Evolutionary conservation across 2,329 filamentous ascomycete species (phyloP), one percentile per base, ranked within the genome.

Genomic region (Colletotrichum karsti): DNA sequence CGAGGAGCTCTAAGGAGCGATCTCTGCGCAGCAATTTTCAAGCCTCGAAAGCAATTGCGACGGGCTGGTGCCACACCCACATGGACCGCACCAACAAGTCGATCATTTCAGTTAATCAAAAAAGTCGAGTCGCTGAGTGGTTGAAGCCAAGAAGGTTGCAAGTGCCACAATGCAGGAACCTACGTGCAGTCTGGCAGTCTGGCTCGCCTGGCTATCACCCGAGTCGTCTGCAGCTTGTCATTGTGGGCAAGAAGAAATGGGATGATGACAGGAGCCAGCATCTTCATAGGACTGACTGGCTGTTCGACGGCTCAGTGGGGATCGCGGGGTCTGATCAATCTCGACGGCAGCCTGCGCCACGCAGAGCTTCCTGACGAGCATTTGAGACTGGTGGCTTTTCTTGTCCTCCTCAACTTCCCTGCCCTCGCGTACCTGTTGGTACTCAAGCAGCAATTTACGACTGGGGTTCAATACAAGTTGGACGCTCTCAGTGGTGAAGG

Each of bases 291-390:
- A 55, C 63, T 50, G 56, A n/a, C n/a, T n/a, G n/a, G n/a, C n/a
- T n/a, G n/a, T 46, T 61, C 48, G 18, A 48, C 46, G 39, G 30
- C 46, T 54, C 24, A 37, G 56, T 66, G 56, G 58, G 42, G 64
- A 63, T 56, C 58, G 58, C 63, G 64, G 64, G 41, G 59, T 63
- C 53, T 57, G 51, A n/a, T 62, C 48, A 41, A 51, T 57, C 44
- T 56, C 33, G 44, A 56, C 64, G 58, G 26, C 26, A 44, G 44
- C 28, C 62, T 61, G 39, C 62, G 56, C 56, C 62, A 63, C 60
- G 48, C 60, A 63, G 28, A 37, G 50, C 60, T 63, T 48, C 60
- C 42, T 15, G 26, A 22, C 37, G 60, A 26, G 42, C 30, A 48
- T 59, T 46, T 10, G 41, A 41, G 42, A 51, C 41, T 63, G 58